Base-by-base conservation (phyloP, 441 rosid genomes). In the Erodium chrysanthum region DNA sequence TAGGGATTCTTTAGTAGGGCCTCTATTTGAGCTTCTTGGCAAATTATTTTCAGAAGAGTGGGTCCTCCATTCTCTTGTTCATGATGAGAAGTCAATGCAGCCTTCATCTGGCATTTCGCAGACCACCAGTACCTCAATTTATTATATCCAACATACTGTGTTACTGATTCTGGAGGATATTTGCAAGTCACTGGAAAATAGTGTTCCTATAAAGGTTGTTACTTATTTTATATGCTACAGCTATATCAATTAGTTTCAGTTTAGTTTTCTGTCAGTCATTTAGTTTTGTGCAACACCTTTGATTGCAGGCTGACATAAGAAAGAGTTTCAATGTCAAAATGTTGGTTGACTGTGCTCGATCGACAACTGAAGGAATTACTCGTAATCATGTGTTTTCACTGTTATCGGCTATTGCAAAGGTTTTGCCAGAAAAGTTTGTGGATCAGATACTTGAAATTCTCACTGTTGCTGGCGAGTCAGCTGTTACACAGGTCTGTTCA, bases 401-500 rank as follows among this genome's bases (percentile, higher is more conserved):
- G 42, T 77, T 90, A 80, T 81, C 96, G 23, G 74, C 89, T 22
- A 60, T 85, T 72, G 86, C 86, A 58, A 88, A 85, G 85, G 76
- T 84, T 69, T 72, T 82, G 73, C 97, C 98, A 0, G 89, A 84
- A 64, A 84, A 72, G 68, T 73, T 92, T 66, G 76, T 88, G 84
- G 92, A 86, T 61, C 88, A 90, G 68, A 84, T 83, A 70, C 65
- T 73, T 67, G 90, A 84, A 69, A 85, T 92, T 78, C 83, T 96
- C 71, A 68, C 84, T 31, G 82, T 86, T 42, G 79, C 88, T 31
- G 98, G 98, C 74, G 87, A 90, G 80, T 92, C 98, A 66, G 81
- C 96, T 0, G 84, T 88, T 66, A 81, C 84, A 60, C 96, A 92
- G 98, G 99, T 96, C 79, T 77, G 85, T 82, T 74, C 35, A 63